Conservation (phyloP, 1,284 basidiomycete species). For the Malassezia vespertilionis region DNA sequence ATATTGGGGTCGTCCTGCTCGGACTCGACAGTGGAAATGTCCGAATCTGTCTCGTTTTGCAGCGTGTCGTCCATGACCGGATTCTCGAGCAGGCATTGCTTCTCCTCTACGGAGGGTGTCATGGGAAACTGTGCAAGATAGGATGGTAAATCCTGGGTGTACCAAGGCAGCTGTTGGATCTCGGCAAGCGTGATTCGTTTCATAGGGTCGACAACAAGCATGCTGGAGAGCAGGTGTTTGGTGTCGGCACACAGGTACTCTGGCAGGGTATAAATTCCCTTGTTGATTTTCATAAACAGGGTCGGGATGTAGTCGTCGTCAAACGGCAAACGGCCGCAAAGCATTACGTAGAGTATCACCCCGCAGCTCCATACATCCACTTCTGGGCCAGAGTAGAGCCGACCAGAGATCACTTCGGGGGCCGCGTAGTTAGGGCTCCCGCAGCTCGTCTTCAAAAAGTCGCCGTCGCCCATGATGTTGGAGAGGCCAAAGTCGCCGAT, state of each 20-base stretch:
- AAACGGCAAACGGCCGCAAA: constrained; percentile 43
- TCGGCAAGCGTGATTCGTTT: constrained; percentile 45
- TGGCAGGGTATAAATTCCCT: constrained; percentile 43
- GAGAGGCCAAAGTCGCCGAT: constrained; percentile 47
- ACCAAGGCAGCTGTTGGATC: constrained; percentile 44
- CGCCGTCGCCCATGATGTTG: constrained; percentile 47
- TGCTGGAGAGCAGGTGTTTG: constrained; percentile 37
- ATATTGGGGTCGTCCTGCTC: constrained; percentile 4
- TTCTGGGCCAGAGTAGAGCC: constrained; percentile 45
- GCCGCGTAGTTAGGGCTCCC: constrained; percentile 47
- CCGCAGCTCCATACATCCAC: constrained; percentile 48
- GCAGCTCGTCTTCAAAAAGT: constrained; percentile 47
- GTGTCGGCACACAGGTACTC: constrained; percentile 41
- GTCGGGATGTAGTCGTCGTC: constrained; percentile 47
- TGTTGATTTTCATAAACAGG: constrained; percentile 47
- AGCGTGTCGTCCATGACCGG: constrained; percentile 17
- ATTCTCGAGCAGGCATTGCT: constrained; percentile 53
- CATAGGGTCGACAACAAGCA: constrained; percentile 46
- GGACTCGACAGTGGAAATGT: not conserved
- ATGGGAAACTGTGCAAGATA: constrained; percentile 61
- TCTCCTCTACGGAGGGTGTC: constrained; percentile 53
- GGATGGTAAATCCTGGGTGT: constrained; percentile 39
- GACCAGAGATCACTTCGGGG: constrained; percentile 45
- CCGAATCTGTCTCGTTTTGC: not conserved
- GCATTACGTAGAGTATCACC: constrained; percentile 47